phyloP scores from a whole-genome alignment of 2,329 filamentous ascomycete genomes.

The Pestalotiopsis sp. region DNA sequence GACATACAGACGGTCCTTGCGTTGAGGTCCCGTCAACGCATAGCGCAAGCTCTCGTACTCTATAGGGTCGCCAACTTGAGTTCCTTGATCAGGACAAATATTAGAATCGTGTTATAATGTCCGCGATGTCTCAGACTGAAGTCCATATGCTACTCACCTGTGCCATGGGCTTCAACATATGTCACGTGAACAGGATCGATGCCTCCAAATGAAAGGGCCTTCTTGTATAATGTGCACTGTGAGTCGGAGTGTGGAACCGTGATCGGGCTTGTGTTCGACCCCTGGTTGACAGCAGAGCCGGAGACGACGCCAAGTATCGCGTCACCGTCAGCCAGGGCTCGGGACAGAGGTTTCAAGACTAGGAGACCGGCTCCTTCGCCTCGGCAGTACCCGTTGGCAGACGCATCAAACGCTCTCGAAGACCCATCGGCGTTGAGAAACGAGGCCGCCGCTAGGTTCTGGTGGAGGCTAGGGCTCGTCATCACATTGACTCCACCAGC shows the following conservation, averaged over 20 bases:
- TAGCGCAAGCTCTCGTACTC: conserved; percentile 24
- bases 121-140: background rate
- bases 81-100: conserved; percentile 22
- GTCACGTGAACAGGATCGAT: conserved; percentile 27
- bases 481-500: conserved; percentile 44
- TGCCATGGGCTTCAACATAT: conserved; percentile 38
- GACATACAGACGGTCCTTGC: conserved; percentile 17
- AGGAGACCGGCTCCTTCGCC: conserved; percentile 51
- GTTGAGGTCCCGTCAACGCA: conserved; percentile 8
- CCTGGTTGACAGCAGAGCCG: conserved; percentile 37
- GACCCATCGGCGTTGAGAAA: conserved; percentile 46
- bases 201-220: conserved; percentile 24
- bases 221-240: conserved; percentile 31
- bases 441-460: conserved; percentile 30
- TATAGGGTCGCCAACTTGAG: conserved; percentile 35
- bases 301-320: conserved; percentile 46
- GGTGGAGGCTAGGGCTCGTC: conserved; percentile 25
- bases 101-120: background rate
- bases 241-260: conserved; percentile 28
- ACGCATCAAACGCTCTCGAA: conserved; percentile 51
- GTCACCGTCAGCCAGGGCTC: conserved; percentile 54
- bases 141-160: conserved; percentile 20
- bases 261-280: conserved; percentile 27
- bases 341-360: conserved; percentile 50
- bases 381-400: conserved; percentile 57